Evolutionary conservation across 257 asterid genomes (phyloP).

Genomic region (Thymus mandschuricus): DNA sequence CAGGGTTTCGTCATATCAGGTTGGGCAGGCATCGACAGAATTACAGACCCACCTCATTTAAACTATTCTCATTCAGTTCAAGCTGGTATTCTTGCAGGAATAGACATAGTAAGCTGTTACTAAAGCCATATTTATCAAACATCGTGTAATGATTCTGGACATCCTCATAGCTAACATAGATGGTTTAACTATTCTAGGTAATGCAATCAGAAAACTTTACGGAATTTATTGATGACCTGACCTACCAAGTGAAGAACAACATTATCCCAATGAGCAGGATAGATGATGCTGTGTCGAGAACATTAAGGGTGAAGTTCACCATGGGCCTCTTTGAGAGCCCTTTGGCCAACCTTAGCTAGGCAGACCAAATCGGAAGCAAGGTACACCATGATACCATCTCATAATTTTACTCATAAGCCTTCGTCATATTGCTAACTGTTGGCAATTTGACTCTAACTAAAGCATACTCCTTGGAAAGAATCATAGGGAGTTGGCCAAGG

Average conservation of each 20-base stretch:
- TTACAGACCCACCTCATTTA: constrained; percentile 50
- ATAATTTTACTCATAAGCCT: not conserved
- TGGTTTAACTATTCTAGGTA: constrained; percentile 36
- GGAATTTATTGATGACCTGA: constrained; percentile 40
- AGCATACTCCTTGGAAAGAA: constrained; percentile 39
- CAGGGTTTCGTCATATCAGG: constrained; percentile 69
- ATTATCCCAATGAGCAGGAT: constrained; percentile 44
- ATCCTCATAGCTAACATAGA: constrained; percentile 13
- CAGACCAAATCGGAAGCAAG: constrained; percentile 46
- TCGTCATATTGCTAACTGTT: not conserved
- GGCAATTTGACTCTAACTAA: not conserved
- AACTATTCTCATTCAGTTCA: constrained; percentile 62
- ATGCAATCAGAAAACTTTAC: constrained; percentile 42
- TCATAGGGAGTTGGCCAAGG: constrained; percentile 60
- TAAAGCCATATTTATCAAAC: not conserved
- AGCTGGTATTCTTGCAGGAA: constrained; percentile 58
- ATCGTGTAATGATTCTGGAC: not conserved
- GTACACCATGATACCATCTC: constrained; percentile 31
- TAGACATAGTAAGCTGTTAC: constrained; percentile 60
- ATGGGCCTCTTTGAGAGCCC: constrained; percentile 54
- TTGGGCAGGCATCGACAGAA: constrained; percentile 62
- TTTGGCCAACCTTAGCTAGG: constrained; percentile 41
- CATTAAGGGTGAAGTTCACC: constrained; percentile 45
- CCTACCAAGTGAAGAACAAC: constrained; percentile 42
- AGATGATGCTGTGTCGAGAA: constrained; percentile 44